Evolutionary conservation across 768 basidiomycete genomes (phyloP), one percentile per base, ranked within the genome.

Genomic region (Russula emetica): DNA sequence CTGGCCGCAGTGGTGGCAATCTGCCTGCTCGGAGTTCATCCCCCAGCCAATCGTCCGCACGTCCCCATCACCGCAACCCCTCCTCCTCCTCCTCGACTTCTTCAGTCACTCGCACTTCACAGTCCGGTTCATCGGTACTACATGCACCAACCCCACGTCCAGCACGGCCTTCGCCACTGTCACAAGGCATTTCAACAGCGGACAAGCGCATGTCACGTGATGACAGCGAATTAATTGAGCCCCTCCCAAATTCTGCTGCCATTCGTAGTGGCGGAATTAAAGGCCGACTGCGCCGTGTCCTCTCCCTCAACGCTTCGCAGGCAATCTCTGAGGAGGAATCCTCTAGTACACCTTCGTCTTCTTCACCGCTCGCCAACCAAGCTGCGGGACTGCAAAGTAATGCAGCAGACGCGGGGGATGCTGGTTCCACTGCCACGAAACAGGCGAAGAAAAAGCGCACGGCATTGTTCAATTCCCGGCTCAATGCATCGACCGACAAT

Each of bases 401-500:
- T 62, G 74, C 74, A 44, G 74, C 73, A 30, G 69, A 74, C 11
- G 61, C 67, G 5, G 64, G 70, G 52, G 55, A 66, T 28, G 34
- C 69, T 10, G 70, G 74, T n/a, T 69, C 74, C 2, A 70, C 70
- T 14, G 71, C 75, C 40, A 73, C 77, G 3, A 72, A 70, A 54
- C 74, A 75, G 68, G 62, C 63, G 32, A 90, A 90, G 80, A 91
- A 89, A 76, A 84, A 83, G 72, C 85, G 87, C 20, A 62, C 68
- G 9, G 86, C 85, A 24, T 72, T 98, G 67, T 95, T 98, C 81
- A 97, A 94, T 74, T 84, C 90, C 67, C 86, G 88, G 67, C 76
- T 91, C 70, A 96, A 97, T 72, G 84, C 86, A 49, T 90, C 87
- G 60, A 95, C 92, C 49, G 94, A 96, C 75, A 97, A 96, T 74